A percentile compares a stretch with the other conserved stretches of the same genome.
phyloP scores from a whole-genome alignment of 2,329 filamentous ascomycete species.

The Pseudocercospora macadamiae region DNA sequence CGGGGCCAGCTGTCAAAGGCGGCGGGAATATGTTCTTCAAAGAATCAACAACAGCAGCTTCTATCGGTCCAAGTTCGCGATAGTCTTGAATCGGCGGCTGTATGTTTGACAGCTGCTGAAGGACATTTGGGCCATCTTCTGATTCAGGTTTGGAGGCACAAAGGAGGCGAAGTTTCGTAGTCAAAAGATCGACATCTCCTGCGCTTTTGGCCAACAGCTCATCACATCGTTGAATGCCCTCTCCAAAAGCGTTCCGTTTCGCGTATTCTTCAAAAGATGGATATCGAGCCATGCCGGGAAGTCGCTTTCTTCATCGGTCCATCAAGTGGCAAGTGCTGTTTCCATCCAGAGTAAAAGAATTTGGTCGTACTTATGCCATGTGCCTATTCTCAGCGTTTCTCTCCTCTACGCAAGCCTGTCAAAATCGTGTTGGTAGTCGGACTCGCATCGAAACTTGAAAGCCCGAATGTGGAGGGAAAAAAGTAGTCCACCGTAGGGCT shows the following conservation, averaged over 20 bases:
- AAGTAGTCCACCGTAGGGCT: background rate
- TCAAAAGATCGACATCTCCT: conserved; percentile 34
- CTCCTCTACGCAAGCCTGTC: too few relatives aligned
- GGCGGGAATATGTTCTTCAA: conserved; percentile 32
- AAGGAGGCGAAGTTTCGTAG: conserved; percentile 37
- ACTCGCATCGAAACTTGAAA: too few relatives aligned
- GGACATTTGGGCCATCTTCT: conserved; percentile 24
- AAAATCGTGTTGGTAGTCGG: too few relatives aligned
- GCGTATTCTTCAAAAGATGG: conserved; percentile 39
- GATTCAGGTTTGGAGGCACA: conserved; percentile 22
- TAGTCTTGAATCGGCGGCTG: conserved; percentile 33
- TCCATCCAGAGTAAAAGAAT: background rate
- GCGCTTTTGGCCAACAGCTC: conserved; percentile 36
- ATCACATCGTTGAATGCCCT: conserved; percentile 39
- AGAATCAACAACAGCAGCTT: conserved; percentile 33
- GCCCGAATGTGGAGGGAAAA: background rate
- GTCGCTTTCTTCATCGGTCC: background rate
- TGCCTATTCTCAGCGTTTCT: too few relatives aligned
- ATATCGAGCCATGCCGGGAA: conserved; percentile 36
- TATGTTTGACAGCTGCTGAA: conserved; percentile 30
- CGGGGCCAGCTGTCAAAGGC: conserved; percentile 32
- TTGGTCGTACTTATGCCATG: too few relatives aligned
- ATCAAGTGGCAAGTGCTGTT: background rate
- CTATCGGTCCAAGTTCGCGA: conserved; percentile 32
- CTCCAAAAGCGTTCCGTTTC: conserved; percentile 31